These are phyloP conservation scores for Arthroderma sp. DNA, from an alignment of 2,329 filamentous ascomycete species.

Conservation along the genomic window DNA sequence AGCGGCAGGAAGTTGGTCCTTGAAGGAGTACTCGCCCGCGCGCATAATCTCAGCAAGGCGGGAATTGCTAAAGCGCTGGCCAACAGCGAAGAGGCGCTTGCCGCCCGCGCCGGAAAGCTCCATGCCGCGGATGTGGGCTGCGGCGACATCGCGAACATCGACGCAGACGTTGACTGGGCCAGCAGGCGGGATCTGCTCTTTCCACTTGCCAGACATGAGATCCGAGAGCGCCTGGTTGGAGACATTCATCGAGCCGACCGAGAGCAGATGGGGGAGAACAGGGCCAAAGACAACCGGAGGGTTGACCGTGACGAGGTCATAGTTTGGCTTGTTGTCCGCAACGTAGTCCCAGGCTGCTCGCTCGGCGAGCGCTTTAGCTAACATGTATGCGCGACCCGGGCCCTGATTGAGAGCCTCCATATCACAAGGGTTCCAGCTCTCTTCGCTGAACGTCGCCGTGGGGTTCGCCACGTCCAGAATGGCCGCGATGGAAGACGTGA, in stretches of 20 bases:
- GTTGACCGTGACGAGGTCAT: constrained; percentile 37
- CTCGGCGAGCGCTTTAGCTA: constrained; percentile 23
- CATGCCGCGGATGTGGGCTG: neutral
- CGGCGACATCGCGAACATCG: neutral
- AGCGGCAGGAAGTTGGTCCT: neutral
- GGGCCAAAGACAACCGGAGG: constrained; percentile 39
- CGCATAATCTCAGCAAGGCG: neutral
- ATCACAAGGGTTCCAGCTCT: constrained; percentile 26
- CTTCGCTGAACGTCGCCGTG: constrained; percentile 17
- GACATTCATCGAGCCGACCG: neutral
- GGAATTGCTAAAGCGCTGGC: neutral
- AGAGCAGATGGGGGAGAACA: constrained; percentile 17
- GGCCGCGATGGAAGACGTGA: constrained; percentile 24
- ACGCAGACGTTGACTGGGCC: neutral
- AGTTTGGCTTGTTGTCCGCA: constrained; percentile 25
- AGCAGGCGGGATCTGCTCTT: neutral
- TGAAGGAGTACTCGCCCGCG: neutral
- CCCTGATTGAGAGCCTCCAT: constrained; percentile 16
- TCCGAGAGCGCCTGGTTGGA: neutral
- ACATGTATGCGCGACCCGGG: constrained; percentile 21
- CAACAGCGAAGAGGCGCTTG: neutral
- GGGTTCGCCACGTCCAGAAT: constrained; percentile 16
- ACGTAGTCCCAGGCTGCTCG: constrained; percentile 26
- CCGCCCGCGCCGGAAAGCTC: neutral
- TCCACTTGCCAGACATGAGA: neutral